phyloP scores from a whole-genome alignment of 2,329 filamentous ascomycete species.

The Colletotrichum camelliae region DNA sequence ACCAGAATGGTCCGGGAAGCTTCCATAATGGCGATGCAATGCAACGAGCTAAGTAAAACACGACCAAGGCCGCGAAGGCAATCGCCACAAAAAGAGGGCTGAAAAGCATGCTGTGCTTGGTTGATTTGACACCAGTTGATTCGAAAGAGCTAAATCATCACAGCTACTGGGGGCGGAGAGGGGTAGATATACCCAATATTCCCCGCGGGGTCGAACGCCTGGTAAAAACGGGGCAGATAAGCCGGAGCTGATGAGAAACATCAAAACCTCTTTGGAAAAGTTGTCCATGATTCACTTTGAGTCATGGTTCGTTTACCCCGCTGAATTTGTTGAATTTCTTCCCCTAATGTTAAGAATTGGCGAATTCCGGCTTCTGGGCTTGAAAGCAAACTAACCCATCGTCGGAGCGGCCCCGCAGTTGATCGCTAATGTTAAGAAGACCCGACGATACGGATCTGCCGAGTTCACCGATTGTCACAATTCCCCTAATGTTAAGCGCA shows the following conservation, averaged over 20 bases:
- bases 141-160: neutral
- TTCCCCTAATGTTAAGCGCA: neutral
- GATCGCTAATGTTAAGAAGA: constrained; percentile 16
- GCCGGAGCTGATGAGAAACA: neutral
- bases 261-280: neutral
- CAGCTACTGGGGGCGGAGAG: neutral
- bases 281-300: neutral
- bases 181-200: neutral
- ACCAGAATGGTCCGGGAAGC: constrained; percentile 53
- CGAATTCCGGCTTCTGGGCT: neutral
- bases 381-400: neutral
- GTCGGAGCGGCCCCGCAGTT: neutral
- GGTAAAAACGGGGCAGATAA: constrained; percentile 6
- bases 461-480: neutral
- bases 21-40: constrained; percentile 40
- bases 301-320: neutral
- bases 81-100: constrained; percentile 14
- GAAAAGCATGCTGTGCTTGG: constrained; percentile 21
- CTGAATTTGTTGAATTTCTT: neutral
- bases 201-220: neutral
- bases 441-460: constrained; percentile 5
- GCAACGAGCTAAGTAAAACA: constrained; percentile 23
- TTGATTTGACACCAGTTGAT: neutral
- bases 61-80: neutral
- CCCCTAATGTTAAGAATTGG: constrained; percentile 14